Evolutionary conservation across 371 early-diverging fungal species (phyloP).

Genomic region (Smittium mucronatum): DNA sequence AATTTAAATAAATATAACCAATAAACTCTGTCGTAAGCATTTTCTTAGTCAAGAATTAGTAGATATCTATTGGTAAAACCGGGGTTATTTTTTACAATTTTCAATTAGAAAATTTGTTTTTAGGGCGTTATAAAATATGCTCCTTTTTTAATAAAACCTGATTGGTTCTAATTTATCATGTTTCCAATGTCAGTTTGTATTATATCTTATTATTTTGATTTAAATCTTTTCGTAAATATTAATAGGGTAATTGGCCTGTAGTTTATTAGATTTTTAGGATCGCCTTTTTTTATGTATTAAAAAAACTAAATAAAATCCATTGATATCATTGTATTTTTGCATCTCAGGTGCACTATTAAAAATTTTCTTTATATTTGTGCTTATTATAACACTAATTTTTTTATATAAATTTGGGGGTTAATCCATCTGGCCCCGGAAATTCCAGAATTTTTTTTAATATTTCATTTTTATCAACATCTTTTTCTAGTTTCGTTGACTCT

Average conservation of each 20-base stretch:
- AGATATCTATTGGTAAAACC: neutral
- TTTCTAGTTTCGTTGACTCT: neutral
- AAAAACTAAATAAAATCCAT: neutral
- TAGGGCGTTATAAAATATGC: neutral
- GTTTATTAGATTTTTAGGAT: neutral
- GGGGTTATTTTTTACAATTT: neutral
- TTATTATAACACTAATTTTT: neutral
- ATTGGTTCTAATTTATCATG: neutral
- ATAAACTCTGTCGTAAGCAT: neutral
- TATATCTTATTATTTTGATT: neutral
- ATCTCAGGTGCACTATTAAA: neutral
- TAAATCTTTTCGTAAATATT: neutral
- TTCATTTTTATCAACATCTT: neutral
- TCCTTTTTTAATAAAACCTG: neutral
- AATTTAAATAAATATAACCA: neutral
- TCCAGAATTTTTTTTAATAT: neutral
- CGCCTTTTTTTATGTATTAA: neutral
- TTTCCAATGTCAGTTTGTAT: neutral
- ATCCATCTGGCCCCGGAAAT: neutral
- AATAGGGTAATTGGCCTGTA: neutral
- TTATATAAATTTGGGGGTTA: neutral
- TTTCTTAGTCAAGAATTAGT: neutral
- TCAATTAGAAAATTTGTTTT: neutral
- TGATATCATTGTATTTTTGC: neutral
- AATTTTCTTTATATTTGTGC: neutral